Conservation (phyloP, 2,329 filamentous ascomycete species). For the Phyllosticta ampelicida region DNA sequence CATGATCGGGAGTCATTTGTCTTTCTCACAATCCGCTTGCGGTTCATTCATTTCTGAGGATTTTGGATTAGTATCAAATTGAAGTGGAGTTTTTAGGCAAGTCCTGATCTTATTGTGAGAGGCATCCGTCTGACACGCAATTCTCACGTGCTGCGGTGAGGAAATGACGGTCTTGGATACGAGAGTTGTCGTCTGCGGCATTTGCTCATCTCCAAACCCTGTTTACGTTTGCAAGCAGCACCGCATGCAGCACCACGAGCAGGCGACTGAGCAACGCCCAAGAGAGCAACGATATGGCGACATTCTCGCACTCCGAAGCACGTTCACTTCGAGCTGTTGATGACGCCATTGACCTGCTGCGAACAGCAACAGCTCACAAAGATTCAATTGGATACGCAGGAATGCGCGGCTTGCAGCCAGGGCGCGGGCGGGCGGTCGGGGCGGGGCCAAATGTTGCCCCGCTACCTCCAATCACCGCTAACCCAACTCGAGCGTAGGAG, state of each 20-base stretch:
- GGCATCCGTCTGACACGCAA: not conserved
- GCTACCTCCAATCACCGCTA: not conserved
- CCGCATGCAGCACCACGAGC: not conserved
- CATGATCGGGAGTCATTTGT: no score
- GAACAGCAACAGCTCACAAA: not conserved
- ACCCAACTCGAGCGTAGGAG: not conserved
- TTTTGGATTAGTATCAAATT: not conserved
- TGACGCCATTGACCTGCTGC: not conserved
- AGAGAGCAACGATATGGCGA: not conserved
- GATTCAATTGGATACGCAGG: not conserved
- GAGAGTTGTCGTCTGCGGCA: not conserved
- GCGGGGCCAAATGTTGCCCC: not conserved
- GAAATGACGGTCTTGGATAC: not conserved
- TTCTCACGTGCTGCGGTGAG: not conserved
- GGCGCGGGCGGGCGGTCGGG: not conserved
- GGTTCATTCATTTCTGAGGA: not conserved
- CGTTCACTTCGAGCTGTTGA: not conserved
- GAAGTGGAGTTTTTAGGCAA: not conserved
- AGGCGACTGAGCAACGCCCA: not conserved
- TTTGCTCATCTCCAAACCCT: not conserved
- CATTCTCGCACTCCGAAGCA: not conserved
- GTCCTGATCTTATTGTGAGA: not conserved
- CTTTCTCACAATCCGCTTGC: not conserved
- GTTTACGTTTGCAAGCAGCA: not conserved
- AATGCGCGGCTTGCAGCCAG: not conserved